Conservation (phyloP, 495 filamentous ascomycete genomes). For the Daldinia caldariorum region DNA sequence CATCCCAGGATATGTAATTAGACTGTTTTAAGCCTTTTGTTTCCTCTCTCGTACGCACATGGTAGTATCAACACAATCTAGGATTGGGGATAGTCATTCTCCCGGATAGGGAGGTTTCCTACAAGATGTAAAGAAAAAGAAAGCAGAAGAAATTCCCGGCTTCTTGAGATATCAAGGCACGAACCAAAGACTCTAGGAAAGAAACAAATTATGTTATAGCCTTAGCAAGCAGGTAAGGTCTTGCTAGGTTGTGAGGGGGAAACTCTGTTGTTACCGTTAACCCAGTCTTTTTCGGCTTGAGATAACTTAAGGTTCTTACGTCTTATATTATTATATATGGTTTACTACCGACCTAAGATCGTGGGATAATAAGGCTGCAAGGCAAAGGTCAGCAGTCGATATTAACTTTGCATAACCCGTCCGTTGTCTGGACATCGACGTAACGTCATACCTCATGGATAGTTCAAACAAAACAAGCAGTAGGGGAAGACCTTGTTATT, state of each 20-base stretch:
- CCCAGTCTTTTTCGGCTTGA: background rate
- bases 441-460: background rate
- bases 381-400: background rate
- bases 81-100: background rate
- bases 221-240: background rate
- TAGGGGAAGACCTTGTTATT: no score
- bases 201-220: background rate
- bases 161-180: background rate
- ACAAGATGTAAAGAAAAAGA: background rate
- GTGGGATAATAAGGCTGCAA: conserved; percentile 1
- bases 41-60: background rate
- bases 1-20: background rate
- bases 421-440: background rate
- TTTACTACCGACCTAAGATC: background rate
- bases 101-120: background rate
- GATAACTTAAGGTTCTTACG: conserved; percentile 3
- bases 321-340: background rate
- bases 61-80: background rate
- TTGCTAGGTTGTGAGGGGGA: background rate
- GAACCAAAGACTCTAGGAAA: background rate
- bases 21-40: background rate
- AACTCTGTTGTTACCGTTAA: background rate
- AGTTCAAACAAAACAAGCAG: background rate
- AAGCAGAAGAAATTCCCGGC: no score
- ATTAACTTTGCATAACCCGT: background rate